phyloP scores from a whole-genome alignment of 2,329 filamentous ascomycete species.

The Harringtonia lauricola region DNA sequence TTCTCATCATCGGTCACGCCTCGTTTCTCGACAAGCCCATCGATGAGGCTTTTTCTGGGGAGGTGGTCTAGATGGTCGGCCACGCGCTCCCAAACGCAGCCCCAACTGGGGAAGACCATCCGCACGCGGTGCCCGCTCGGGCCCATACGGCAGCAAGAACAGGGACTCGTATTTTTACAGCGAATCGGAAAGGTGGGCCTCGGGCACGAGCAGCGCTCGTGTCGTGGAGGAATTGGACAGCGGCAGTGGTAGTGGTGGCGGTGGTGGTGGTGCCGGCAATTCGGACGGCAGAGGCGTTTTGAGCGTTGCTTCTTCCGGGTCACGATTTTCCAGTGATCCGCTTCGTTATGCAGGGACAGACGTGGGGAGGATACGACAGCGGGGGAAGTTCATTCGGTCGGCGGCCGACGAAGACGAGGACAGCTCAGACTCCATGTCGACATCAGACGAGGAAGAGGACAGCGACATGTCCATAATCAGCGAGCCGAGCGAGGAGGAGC shows the following conservation, averaged over 20 bases:
- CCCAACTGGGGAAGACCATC: constrained; percentile 99
- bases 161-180: background rate
- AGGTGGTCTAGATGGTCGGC: constrained; percentile 99
- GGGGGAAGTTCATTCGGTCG: constrained; percentile 25
- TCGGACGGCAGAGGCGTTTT: constrained; percentile 1
- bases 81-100: constrained; percentile 93
- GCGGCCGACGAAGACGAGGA: constrained; percentile 16
- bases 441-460: constrained; percentile 23
- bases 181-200: background rate
- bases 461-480: constrained; percentile 33
- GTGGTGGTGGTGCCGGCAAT: constrained; percentile 38
- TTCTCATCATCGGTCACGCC: constrained; percentile 90
- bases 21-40: constrained; percentile 96
- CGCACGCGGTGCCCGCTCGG: constrained; percentile 52
- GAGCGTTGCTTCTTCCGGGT: constrained; percentile 1
- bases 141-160: constrained; percentile 4
- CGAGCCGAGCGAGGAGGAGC: constrained; percentile 40
- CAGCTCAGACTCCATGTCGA: constrained; percentile 19
- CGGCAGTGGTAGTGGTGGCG: constrained; percentile 40
- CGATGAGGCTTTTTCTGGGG: constrained; percentile 99
- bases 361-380: constrained; percentile 27
- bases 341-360: constrained; percentile 51
- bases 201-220: constrained; percentile 16
- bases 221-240: constrained; percentile 60
- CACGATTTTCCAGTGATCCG: constrained; percentile 47